A percentile compares a stretch with the other conserved stretches of the same genome.
phyloP scores from a whole-genome alignment of 495 filamentous ascomycete species.

The Chaetomium cochliodes region DNA sequence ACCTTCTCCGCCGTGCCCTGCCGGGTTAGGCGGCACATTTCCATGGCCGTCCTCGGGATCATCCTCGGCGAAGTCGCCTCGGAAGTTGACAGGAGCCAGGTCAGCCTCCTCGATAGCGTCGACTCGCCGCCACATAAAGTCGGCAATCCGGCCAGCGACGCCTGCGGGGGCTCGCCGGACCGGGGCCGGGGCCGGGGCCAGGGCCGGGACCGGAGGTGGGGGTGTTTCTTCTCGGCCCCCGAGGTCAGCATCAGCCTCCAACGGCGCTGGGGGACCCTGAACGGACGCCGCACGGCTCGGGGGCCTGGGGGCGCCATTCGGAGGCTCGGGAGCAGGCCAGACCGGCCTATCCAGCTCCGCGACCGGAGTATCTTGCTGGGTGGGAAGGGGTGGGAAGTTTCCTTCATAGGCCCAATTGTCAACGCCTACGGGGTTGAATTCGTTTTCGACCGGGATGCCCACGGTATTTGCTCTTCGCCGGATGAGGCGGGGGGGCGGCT shows the following conservation, averaged over 20 bases:
- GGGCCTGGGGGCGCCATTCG: background rate
- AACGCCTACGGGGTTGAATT: slow-evolving; percentile 45
- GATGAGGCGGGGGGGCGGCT: slow-evolving; percentile 18
- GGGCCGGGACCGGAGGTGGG: background rate
- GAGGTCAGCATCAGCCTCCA: background rate
- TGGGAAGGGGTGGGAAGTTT: slow-evolving; percentile 22
- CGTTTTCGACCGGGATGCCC: slow-evolving; percentile 39
- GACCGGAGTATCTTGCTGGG: background rate
- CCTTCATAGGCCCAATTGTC: slow-evolving; percentile 51
- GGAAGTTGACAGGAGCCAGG: slow-evolving; percentile 23
- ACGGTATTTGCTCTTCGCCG: slow-evolving; percentile 48
- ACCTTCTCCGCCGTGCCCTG: slow-evolving; percentile 36
- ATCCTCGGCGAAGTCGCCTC: slow-evolving; percentile 44
- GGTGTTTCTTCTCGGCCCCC: background rate
- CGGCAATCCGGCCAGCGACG: slow-evolving; percentile 41
- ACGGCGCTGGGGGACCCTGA: background rate
- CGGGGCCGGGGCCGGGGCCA: slow-evolving; percentile 1
- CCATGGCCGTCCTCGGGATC: slow-evolving; percentile 32
- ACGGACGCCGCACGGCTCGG: background rate
- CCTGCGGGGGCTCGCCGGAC: slow-evolving; percentile 31
- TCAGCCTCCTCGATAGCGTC: slow-evolving; percentile 41
- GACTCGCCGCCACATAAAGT: slow-evolving; percentile 49
- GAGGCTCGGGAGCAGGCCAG: background rate
- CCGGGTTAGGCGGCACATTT: slow-evolving; percentile 18
- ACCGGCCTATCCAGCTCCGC: background rate